Conservation (phyloP, 352 stramenopile species). For the Pythium sukuiense region DNA sequence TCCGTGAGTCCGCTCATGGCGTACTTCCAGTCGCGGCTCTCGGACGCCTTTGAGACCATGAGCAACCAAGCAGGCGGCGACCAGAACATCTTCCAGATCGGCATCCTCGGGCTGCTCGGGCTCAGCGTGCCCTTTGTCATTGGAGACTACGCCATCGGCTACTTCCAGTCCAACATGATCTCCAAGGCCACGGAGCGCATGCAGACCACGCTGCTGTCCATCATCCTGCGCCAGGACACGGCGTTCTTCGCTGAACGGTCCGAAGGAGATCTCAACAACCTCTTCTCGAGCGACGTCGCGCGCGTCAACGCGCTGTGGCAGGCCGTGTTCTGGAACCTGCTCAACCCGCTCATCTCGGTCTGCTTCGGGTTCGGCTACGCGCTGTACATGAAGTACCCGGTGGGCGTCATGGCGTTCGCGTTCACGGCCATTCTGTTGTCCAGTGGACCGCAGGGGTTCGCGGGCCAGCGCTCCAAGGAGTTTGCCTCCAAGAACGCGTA, state of each 20-base stretch:
- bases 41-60: conserved; percentile 65
- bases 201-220: conserved; percentile 71
- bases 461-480: conserved; percentile 79
- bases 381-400: conserved; percentile 78
- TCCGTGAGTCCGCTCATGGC: conserved; percentile 77
- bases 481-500: conserved; percentile 89
- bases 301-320: conserved; percentile 87
- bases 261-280: conserved; percentile 87
- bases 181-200: conserved; percentile 82
- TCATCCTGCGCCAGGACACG: conserved; percentile 78
- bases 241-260: conserved; percentile 84
- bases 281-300: conserved; percentile 85
- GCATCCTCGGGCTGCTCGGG: conserved; percentile 72
- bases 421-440: conserved; percentile 81
- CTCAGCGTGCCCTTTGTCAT: conserved; percentile 84
- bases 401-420: conserved; percentile 81
- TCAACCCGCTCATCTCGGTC: conserved; percentile 80
- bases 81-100: conserved; percentile 57
- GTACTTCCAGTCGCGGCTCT: conserved; percentile 73
- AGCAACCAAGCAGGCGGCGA: conserved; percentile 33
- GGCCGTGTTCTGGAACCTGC: conserved; percentile 87
- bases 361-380: conserved; percentile 85
- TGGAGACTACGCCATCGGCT: conserved; percentile 84
- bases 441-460: conserved; percentile 82
- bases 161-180: conserved; percentile 92